A percentile compares a stretch with the other conserved stretches of the same genome.
Conservation (phyloP, 1,139 yeast genomes). For the Zygotorulaspora mrakii region DNA sequence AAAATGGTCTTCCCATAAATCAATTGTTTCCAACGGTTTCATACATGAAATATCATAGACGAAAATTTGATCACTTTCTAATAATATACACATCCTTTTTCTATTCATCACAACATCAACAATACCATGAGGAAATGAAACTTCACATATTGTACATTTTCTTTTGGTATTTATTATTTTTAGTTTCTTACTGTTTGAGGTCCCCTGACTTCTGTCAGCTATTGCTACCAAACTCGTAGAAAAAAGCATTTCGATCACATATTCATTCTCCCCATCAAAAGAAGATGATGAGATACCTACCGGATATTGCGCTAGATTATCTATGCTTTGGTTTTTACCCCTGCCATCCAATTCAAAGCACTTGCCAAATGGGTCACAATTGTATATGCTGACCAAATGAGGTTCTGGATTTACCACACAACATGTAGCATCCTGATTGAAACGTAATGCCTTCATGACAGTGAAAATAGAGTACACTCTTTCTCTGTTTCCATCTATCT, state of each 20-base stretch:
- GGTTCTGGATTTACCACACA: constrained; percentile 29
- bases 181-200: constrained; percentile 45
- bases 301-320: constrained; percentile 6
- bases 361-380: constrained; percentile 38
- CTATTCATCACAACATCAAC: constrained; percentile 62
- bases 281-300: background rate
- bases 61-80: constrained; percentile 60
- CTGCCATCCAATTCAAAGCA: constrained; percentile 32
- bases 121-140: constrained; percentile 61
- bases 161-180: constrained; percentile 64
- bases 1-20: constrained; percentile 28
- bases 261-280: constrained; percentile 12
- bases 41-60: constrained; percentile 72
- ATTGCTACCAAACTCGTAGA: constrained; percentile 66
- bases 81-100: constrained; percentile 57
- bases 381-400: constrained; percentile 28
- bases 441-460: constrained; percentile 30
- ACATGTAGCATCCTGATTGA: constrained; percentile 37
- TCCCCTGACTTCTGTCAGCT: constrained; percentile 45
- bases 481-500: no score
- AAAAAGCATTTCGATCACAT: constrained; percentile 60
- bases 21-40: constrained; percentile 61
- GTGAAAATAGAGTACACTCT: background rate
- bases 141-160: constrained; percentile 42
- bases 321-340: constrained; percentile 9